These are phyloP conservation scores for Leccinum truebloodii DNA, from an alignment of 768 basidiomycete species.

Conservation along the genomic window DNA sequence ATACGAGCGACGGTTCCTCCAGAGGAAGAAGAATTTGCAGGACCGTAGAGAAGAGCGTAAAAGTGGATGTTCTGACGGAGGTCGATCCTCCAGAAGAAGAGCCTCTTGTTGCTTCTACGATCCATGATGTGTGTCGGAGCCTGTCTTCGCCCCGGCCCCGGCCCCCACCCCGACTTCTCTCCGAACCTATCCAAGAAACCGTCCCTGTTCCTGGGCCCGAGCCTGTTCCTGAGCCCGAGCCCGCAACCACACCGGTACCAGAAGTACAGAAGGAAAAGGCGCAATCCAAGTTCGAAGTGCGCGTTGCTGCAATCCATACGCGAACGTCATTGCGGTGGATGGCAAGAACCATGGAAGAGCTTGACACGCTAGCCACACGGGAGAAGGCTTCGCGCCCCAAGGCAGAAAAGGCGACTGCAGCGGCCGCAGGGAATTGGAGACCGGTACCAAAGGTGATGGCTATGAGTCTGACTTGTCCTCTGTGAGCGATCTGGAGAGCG, in stretches of 20 bases:
- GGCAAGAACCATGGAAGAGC: conserved; percentile 63
- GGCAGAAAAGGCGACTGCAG: conserved; percentile 35
- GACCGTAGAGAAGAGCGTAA: conserved; percentile 23
- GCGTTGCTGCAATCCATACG: conserved; percentile 13
- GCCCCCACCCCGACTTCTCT: background rate
- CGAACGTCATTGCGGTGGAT: conserved; percentile 37
- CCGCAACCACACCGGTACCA: background rate
- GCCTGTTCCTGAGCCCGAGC: background rate
- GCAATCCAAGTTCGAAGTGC: too few species aligned
- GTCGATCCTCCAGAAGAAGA: conserved; percentile 16
- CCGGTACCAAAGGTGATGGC: conserved; percentile 14
- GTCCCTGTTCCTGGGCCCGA: too few species aligned
- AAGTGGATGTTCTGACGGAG: conserved; percentile 18
- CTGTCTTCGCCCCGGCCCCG: background rate
- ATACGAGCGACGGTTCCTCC: conserved; percentile 28
- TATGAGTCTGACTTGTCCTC: conserved; percentile 47
- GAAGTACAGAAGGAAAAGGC: conserved; percentile 11
- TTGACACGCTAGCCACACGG: conserved; percentile 69
- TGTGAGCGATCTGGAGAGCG: conserved; percentile 44
- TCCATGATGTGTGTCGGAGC: conserved; percentile 1
- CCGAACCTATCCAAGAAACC: background rate
- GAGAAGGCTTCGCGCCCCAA: conserved; percentile 54
- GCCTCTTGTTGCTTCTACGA: background rate
- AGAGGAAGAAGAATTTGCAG: conserved; percentile 23
- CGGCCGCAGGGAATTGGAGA: conserved; percentile 12